Base-by-base conservation (phyloP, 768 basidiomycete genomes). In the Suillus fuscotomentosus region DNA sequence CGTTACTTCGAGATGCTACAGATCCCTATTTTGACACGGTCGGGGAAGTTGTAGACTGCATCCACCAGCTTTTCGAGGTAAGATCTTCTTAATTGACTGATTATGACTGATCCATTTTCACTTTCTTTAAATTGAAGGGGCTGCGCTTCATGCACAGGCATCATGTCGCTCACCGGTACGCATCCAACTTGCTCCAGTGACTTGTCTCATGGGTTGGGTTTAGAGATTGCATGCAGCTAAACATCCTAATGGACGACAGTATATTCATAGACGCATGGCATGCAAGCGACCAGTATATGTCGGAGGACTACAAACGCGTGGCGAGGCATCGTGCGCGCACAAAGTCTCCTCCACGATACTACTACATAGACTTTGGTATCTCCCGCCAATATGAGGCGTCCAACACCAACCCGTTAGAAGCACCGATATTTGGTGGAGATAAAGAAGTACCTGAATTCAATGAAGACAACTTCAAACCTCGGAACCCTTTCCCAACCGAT, bases 401-500 rank as follows among this genome's bases (percentile, higher is more conserved):
- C 0, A 68, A 76, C 6, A 63, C 68, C 0, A 55, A 68, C 0
- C 78, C 79, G 0, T 63, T 65, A 0, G 77, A 75, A 41, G 36
- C 59, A 6, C 73, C 77, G 0, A 70, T 80, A 2, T 66, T 65
- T 6, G 83, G 82, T 0, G 82, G 78, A 2, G 83, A 86, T 67
- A 76, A 75, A 62, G 71, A 78, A 0, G 77, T 76, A 0, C 82
- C 83, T 0, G 82, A 83, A 55, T 77, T 76, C 50, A 63, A 70
- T 17, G 69, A 75, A 31, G 69, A 71, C 24, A 69, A 61, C 3
- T 51, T 60, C 0, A 54, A 63, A 2, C 75, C 71, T 1, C 69
- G 73, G 9, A 68, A 84, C 63, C 80, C 81, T 0, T 84, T 84
- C 43, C 70, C 76, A 0, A 78, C 76, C 0, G 84, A 84, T 43